Evolutionary conservation across 148 eudicot species (phyloP).

Genomic region (Diospyros lotus): DNA sequence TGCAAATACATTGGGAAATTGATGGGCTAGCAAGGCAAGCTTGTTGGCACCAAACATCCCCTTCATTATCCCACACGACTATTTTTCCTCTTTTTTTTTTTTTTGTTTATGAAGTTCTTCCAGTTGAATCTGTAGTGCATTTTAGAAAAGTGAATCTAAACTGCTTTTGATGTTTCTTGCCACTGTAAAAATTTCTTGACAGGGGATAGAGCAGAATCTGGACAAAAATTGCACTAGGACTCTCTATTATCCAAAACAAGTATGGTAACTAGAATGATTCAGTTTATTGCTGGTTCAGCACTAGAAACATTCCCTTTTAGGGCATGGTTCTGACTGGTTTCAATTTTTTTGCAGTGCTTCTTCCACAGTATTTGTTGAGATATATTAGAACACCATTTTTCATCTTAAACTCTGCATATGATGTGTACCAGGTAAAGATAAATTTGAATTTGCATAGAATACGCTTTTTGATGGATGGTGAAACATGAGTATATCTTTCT

Average conservation of each 20-base stretch:
- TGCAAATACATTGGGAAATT: too few relatives aligned
- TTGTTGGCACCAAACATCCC: too few relatives aligned
- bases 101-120: too few relatives aligned
- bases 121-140: neutral
- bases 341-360: constrained; percentile 57
- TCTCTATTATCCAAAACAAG: constrained; percentile 42
- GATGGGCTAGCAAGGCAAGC: too few relatives aligned
- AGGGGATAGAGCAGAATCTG: constrained; percentile 67
- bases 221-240: constrained; percentile 57
- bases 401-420: constrained; percentile 85
- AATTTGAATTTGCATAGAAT: neutral
- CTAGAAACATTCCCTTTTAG: neutral
- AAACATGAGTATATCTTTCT: neutral
- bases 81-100: too few relatives aligned
- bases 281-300: neutral
- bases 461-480: neutral
- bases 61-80: too few relatives aligned
- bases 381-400: constrained; percentile 77
- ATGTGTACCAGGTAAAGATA: constrained; percentile 73
- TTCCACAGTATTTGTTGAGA: constrained; percentile 69
- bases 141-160: neutral
- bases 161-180: neutral
- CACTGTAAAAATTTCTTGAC: constrained; percentile 12
- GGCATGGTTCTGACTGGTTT: constrained; percentile 16
- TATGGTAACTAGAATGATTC: constrained; percentile 26